Evolutionary conservation across 2,329 filamentous ascomycete species (phyloP), one percentile per base, ranked within the genome.

Genomic region (Penicillium verrucosum): DNA sequence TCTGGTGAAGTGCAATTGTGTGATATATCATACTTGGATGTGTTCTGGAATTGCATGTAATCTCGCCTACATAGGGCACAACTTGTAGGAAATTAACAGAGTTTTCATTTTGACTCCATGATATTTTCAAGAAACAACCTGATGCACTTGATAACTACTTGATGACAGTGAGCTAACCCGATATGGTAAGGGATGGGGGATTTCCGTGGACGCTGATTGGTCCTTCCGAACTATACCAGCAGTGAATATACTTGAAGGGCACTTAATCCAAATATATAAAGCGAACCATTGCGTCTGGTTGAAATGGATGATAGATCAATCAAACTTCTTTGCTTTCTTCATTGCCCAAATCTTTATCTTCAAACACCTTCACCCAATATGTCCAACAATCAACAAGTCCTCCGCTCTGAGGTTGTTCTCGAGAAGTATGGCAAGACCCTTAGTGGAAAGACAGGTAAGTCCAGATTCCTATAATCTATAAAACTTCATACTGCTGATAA

Each of bases 371-470:
- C 8, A 14, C 30, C 7, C 27, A 46, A 42, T 34, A 62, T 60
- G 56, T 57, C 59, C 30, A 42, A 21, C 41, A 55, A 58, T 23
- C 57, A 53, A 27, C 44, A 65, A 43, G 40, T 60, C 21, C 60
- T 65, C 47, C 56, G 47, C 49, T 65, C 62, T 7, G 62, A 65
- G 42, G 47, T 47, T 5, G 45, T 65, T 10, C 48, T 65, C 23
- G 59, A 63, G 41, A 63, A 62, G 25, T 65, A 61, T 44, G 63
- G 62, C 34, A 54, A 62, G 12, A 34, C 54, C 4, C 56, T 65
- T 41, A 49, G 38, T 3, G 63, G 62, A 8, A 65, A 65, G 25
- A 63, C 63, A 51, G 49, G 63, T 65, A 62, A 14, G 23, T 1
- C 3, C 16, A 9, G 1, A 4, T 12, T 18, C 11, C 42, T 4